Evolutionary conservation across 768 basidiomycete species (phyloP).

Genomic region (Naganishia onofrii): DNA sequence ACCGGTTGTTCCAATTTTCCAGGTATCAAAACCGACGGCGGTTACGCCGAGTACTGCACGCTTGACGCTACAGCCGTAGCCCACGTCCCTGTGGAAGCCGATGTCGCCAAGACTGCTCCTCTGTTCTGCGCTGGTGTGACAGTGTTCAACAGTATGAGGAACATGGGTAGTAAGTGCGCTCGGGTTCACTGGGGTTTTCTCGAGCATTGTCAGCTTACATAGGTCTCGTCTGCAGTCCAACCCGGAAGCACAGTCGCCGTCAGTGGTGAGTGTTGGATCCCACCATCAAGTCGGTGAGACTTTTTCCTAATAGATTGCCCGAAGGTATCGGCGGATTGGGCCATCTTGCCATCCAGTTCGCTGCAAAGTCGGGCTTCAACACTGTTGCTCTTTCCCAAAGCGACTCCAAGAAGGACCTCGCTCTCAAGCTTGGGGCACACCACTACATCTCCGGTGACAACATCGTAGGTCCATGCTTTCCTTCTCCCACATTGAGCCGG

Average conservation of each 20-base stretch:
- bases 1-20: background rate
- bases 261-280: conserved; percentile 15
- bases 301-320: background rate
- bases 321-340: conserved; percentile 34
- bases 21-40: conserved; percentile 11
- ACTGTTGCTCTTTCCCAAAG: conserved; percentile 52
- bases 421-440: conserved; percentile 53
- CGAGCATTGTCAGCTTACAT: background rate
- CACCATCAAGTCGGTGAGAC: background rate
- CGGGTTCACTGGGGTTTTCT: background rate
- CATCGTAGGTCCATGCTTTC: background rate
- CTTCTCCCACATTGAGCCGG: background rate
- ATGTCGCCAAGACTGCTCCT: conserved; percentile 32
- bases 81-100: conserved; percentile 26
- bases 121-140: conserved; percentile 54
- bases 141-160: conserved; percentile 49
- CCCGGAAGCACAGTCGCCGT: conserved; percentile 23
- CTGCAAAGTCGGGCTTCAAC: conserved; percentile 53
- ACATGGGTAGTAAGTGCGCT: conserved; percentile 37
- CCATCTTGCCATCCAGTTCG: conserved; percentile 42
- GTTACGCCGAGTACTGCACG: conserved; percentile 32
- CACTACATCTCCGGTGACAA: conserved; percentile 51
- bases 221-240: background rate
- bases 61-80: conserved; percentile 28
- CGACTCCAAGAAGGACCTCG: conserved; percentile 49